Evolutionary conservation across 2,329 filamentous ascomycete genomes (phyloP), one percentile per base, ranked within the genome.

Genomic region (Fusarium kyushuense): DNA sequence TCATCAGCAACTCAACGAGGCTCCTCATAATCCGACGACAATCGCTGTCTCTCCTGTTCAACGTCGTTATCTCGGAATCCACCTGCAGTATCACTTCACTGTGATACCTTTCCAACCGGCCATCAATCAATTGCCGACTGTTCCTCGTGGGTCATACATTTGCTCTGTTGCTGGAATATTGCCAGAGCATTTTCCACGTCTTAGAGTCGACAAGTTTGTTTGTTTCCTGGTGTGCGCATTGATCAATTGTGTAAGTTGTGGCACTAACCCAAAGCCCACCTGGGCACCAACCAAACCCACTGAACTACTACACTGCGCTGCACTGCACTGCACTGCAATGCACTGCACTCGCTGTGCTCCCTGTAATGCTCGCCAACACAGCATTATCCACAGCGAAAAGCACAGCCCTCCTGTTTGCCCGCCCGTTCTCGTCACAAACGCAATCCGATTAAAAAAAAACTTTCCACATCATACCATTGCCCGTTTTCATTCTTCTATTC

Each of bases 131-230:
- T 72, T 69, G 61, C 36, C 67, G 62, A 57, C 54, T 66, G 63
- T 66, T 45, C 70, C 40, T 66, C 69, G 70, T 64, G 62, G 54
- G 17, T 40, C 14, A 49, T 7, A 38, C 25, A 23, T 36, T 47
- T 69, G 70, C 69, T 76, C 69, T 73, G 76, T 79, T 79, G 78
- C 78, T 79, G 78, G 76, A 79, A 79, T 78, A 79, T 78, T 78
- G 78, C 78, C 75, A 73, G 72, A 75, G 75, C 70, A 61, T 45
- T 51, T 51, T 58, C 58, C 49, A 60, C 47, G 32, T 61, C 40
- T 51, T 35, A 46, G 65, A 70, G 65, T 65, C 54, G 68, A 57
- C 65, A 49, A 49, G 51, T 58, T 67, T 67, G 59, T 62, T 56
- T 62, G 57, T 52, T 58, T 58, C 42, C 57, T 47, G 46, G 52